Evolutionary conservation across 2,329 filamentous ascomycete species (phyloP), one percentile per base, ranked within the genome.

Genomic region (Daldinia eschscholtzii): DNA sequence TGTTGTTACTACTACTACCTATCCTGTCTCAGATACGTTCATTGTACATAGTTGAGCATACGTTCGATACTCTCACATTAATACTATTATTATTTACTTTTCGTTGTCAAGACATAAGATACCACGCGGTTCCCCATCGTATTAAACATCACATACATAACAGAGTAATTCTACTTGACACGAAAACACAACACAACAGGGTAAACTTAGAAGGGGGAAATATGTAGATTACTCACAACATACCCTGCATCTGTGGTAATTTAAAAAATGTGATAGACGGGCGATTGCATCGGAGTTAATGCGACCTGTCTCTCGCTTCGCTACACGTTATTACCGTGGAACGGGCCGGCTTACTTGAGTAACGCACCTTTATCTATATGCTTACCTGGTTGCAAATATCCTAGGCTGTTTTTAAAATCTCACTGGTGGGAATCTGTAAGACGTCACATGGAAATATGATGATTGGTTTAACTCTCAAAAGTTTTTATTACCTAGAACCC

Each of bases 1-100:
- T 64, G 33, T 18, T 15, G n/a, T 13, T 35, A 39, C 13, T 59
- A 33, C 55, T 59, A n/a, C n/a, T 48, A 33, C 33, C 50, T 39
- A 35, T 9, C 5, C 7, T 62, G 53, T 44, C 35, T 39, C 42
- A 53, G 33, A 60, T 57, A 10, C 28, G 6, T 68, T 62, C 46
- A 30, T 62, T 23, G 65, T 68, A 68, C 9, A 59, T 68, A 62
- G n/a, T 52, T 57, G 41, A 33, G 33, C 35, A 68, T 55, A 48
- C 26, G 46, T 53, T 55, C 20, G 57, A 68, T 46, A 56, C 48
- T n/a, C 20, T 23, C 39, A n/a, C 57, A n/a, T 26, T 65, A 39
- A 63, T 68, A 46, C 30, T 33, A n/a, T n/a, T 33, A 48, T 52
- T 52, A 52, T 52, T 52, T 28, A 48, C 13, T 15, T 26, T 28